These are phyloP conservation scores for Athelia psychrophila DNA, from an alignment of 1,284 basidiomycete genomes.

Conservation along the genomic window DNA sequence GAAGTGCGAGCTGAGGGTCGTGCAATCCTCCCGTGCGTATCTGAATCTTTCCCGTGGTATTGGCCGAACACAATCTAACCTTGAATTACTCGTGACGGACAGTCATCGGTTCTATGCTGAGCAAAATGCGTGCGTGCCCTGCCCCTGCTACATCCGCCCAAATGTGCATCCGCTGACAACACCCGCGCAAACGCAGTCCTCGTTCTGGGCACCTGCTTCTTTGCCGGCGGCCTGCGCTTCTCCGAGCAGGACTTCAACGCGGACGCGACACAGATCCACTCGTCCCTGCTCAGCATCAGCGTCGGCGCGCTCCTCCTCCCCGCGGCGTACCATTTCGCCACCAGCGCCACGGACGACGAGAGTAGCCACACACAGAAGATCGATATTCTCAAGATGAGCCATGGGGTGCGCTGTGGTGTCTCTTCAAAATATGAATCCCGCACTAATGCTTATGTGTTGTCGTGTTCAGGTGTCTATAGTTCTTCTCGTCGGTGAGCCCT, in stretches of 20 bases:
- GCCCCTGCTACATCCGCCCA: constrained; percentile 13
- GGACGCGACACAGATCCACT: constrained; percentile 78
- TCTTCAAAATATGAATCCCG: constrained; percentile 6
- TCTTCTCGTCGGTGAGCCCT: constrained; percentile 65
- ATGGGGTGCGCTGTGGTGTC: constrained; percentile 53
- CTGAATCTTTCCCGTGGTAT: constrained; percentile 24
- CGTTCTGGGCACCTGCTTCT: constrained; percentile 82
- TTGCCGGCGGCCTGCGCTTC: constrained; percentile 65
- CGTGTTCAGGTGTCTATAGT: constrained; percentile 65
- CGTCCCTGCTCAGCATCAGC: constrained; percentile 75
- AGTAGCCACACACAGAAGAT: constrained; percentile 27
- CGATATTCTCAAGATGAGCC: constrained; percentile 73
- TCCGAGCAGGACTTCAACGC: constrained; percentile 73
- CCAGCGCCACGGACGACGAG: constrained; percentile 21
- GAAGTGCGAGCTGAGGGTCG: constrained; percentile 80
- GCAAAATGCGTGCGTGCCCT: constrained; percentile 60
- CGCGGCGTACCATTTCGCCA: constrained; percentile 55
- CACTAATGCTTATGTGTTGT: not conserved
- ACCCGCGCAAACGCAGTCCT: constrained; percentile 51
- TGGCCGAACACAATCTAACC: constrained; percentile 38
- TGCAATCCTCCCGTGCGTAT: constrained; percentile 71
- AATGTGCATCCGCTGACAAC: constrained; percentile 3
- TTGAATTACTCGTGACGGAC: too few species aligned
- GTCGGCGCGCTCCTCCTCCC: constrained; percentile 83
- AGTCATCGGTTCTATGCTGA: constrained; percentile 83